Conservation (phyloP, 2,329 filamentous ascomycete genomes). For the Curvularia eragrostidis region DNA sequence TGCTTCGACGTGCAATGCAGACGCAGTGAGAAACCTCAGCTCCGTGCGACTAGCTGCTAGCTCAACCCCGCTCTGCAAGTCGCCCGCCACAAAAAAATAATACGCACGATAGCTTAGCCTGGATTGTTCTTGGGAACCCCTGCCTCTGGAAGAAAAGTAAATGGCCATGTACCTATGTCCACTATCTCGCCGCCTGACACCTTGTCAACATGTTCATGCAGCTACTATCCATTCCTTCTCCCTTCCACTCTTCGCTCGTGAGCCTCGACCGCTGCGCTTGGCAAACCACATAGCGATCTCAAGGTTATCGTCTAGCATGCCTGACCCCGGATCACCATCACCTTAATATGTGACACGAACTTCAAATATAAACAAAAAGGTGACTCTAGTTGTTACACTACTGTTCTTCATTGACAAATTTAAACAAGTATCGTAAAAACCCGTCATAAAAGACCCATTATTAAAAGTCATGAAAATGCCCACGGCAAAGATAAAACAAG, state of each 20-base stretch:
- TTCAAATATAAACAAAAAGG: no score
- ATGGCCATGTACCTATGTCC: not conserved
- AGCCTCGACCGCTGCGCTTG: not conserved
- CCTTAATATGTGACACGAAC: no score
- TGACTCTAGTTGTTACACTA: no score
- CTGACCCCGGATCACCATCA: no score
- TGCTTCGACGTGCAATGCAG: not conserved
- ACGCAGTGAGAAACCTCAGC: not conserved
- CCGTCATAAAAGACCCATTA: no score
- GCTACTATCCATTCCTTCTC: not conserved
- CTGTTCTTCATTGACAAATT: no score
- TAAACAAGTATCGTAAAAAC: no score
- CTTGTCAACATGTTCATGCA: no score
- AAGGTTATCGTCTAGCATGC: not conserved
- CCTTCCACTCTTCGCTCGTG: not conserved
- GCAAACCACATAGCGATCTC: not conserved
- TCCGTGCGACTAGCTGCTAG: not conserved
- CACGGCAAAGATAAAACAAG: no score
- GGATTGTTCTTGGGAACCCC: no score
- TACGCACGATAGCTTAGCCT: constrained; percentile 18
- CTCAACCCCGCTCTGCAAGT: not conserved
- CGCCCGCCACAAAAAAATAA: not conserved
- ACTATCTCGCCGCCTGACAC: no score
- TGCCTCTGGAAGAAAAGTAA: not conserved
- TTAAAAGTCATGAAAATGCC: no score